These are phyloP conservation scores for Podochytrium sp. DNA, from an alignment of 192 early-diverging fungal species.

Conservation along the genomic window DNA sequence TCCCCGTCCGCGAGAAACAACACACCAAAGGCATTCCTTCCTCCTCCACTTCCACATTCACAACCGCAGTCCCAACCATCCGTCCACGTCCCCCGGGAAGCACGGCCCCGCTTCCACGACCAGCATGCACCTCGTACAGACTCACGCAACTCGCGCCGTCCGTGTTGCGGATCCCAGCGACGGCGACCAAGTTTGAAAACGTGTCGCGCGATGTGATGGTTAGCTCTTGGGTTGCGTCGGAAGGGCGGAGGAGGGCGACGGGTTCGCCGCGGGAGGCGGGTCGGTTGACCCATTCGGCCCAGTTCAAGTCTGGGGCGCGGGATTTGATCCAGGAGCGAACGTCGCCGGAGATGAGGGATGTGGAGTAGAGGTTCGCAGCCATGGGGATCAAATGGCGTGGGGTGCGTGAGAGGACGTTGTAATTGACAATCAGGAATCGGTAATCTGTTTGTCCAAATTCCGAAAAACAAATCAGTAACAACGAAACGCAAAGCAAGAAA, in stretches of 20 bases:
- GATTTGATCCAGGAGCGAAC: constrained; percentile 28
- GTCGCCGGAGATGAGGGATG: constrained; percentile 31
- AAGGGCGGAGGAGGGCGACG: constrained; percentile 8
- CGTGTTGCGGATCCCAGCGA: constrained; percentile 21
- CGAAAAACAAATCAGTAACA: not conserved
- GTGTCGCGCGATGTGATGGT: constrained; percentile 32
- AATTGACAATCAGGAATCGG: constrained; percentile 33
- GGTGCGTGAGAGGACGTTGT: constrained; percentile 1
- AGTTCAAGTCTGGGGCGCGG: constrained; percentile 27
- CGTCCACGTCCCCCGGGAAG: constrained; percentile 13
- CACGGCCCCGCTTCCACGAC: not conserved
- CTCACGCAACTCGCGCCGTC: constrained; percentile 3
- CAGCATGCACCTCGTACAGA: constrained; percentile 4
- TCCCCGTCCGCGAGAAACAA: constrained; percentile 25
- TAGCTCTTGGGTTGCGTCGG: constrained; percentile 16
- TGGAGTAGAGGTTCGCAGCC: constrained; percentile 32
- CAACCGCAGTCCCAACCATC: not conserved
- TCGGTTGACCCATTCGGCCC: constrained; percentile 38
- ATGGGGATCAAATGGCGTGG: constrained; percentile 32
- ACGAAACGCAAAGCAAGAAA: not conserved
- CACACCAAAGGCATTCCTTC: constrained; percentile 26
- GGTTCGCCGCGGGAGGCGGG: constrained; percentile 36
- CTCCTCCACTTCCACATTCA: constrained; percentile 12
- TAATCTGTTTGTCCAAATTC: constrained; percentile 21
- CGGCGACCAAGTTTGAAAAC: constrained; percentile 24